Evolutionary conservation across 306 rosid species (phyloP).

Genomic region (Bauhinia variegata): DNA sequence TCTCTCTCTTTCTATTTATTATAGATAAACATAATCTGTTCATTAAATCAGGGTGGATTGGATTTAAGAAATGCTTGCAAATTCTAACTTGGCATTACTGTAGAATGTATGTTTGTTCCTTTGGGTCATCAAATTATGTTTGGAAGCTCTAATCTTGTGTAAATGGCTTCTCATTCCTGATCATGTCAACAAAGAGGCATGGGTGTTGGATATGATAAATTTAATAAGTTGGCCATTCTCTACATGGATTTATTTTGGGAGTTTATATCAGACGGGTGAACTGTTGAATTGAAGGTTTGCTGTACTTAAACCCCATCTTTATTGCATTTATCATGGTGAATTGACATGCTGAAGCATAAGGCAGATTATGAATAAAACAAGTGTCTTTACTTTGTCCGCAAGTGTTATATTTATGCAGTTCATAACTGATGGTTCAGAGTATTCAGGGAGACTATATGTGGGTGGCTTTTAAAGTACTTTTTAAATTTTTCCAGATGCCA

Average conservation of each 20-base stretch:
- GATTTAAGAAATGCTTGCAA: not conserved
- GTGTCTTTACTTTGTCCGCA: conserved; percentile 25
- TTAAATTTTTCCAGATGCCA: conserved; percentile 78
- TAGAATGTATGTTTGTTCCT: not conserved
- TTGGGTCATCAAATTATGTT: not conserved
- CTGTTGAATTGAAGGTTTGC: not conserved
- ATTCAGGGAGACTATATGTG: conserved; percentile 29
- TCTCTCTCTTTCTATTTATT: no score
- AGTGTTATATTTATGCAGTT: conserved; percentile 15
- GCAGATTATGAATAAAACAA: conserved; percentile 21
- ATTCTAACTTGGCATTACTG: not conserved
- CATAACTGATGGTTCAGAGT: conserved; percentile 3
- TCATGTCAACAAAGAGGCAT: not conserved
- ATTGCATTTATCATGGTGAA: conserved; percentile 24
- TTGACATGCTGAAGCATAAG: conserved; percentile 18
- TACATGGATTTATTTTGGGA: not conserved
- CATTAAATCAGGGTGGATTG: not conserved
- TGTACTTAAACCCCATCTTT: conserved; percentile 17
- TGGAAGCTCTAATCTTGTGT: not conserved
- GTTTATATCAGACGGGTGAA: not conserved
- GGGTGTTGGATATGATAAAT: not conserved
- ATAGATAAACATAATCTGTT: not conserved
- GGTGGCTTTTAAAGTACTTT: conserved; percentile 43
- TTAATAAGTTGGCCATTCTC: not conserved
- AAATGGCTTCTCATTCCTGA: conserved; percentile 7